Evolutionary conservation across 257 asterid genomes (phyloP), one percentile per base, ranked within the genome.

Genomic region (Lycium ferocissimum): DNA sequence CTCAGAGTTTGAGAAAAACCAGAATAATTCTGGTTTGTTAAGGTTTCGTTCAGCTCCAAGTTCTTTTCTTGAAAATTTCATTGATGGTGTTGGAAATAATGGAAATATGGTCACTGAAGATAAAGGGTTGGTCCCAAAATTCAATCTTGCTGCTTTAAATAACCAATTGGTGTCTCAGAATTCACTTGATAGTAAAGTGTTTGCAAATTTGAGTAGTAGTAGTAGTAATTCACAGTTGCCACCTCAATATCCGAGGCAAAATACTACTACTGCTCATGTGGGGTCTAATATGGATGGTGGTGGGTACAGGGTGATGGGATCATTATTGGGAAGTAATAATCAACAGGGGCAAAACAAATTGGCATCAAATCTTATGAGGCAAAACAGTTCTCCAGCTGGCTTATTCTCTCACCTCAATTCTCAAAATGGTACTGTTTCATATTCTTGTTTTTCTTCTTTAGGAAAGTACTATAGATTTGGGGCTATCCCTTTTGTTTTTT

Each of bases 31-130:
- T 85, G 97, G 98, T 84, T 88, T 95, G 54, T 89, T 91, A 85
- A 91, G 95, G 88, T 95, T 88, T 85, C 89, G 97, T 83, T 95
- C 97, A 53, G 96, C 94, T 84, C 98, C 97, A 13, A 90, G 93
- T 84, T 93, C 97, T 78, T 85, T 90, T 61, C 86, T 94, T 71
- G 87, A 86, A 8, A 87, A 84, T 83, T 89, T 87, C 76, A 59
- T 88, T 26, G 87, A 51, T 81, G 92, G 86, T 37, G 80, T 84
- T 57, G 89, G 69, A 7, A 87, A 87, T 57, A 63, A 43, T 67
- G 87, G 33, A 53, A 57, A 33, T 38, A 38, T 37, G 40, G 4
- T 10, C 10, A 65, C 3, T 65, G 87, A 83, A 66, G 26, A 53
- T 88, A 84, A 78, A 43, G 91, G 88, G 78, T 87, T 92, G 84